Evolutionary conservation across 352 stramenopile species (phyloP).

Genomic region (Pythium scleroteichum): DNA sequence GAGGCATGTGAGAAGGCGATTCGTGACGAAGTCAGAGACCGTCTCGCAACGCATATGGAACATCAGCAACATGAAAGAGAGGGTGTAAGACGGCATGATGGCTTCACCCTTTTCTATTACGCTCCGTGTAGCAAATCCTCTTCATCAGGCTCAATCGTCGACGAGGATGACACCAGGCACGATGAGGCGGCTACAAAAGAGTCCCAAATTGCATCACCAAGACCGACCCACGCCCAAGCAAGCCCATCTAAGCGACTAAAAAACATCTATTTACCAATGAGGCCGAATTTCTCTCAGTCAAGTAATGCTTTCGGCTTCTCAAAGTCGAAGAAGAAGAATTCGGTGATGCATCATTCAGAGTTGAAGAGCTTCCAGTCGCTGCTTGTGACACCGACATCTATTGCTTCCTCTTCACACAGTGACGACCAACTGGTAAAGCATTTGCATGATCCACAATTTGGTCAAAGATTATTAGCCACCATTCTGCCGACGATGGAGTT

Average conservation of each 20-base stretch:
- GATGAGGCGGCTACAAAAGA: slow-evolving; percentile 7
- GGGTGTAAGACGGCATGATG: not conserved
- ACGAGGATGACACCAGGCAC: slow-evolving; percentile 3
- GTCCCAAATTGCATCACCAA: not conserved
- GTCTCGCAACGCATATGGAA: not conserved
- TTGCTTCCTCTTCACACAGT: not conserved
- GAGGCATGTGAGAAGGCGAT: slow-evolving; percentile 13
- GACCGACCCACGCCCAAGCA: not conserved
- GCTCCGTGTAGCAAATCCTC: not conserved
- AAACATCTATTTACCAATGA: slow-evolving; percentile 19
- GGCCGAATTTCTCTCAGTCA: slow-evolving; percentile 12
- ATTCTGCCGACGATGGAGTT: not conserved
- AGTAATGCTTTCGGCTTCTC: not conserved
- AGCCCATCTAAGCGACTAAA: slow-evolving; percentile 6
- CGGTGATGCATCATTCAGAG: slow-evolving; percentile 39
- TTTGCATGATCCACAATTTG: slow-evolving; percentile 12
- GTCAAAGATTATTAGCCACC: not conserved
- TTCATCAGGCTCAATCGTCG: too few relatives aligned
- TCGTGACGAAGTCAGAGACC: slow-evolving; percentile 9
- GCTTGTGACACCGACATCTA: not conserved
- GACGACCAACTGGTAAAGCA: not conserved
- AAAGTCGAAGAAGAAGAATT: slow-evolving; percentile 38
- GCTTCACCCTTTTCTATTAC: slow-evolving; percentile 14
- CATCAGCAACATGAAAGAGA: not conserved
- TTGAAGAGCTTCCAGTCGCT: slow-evolving; percentile 40